Conservation (phyloP, 139 green algal genomes). For the Micromonas pusilla region DNA sequence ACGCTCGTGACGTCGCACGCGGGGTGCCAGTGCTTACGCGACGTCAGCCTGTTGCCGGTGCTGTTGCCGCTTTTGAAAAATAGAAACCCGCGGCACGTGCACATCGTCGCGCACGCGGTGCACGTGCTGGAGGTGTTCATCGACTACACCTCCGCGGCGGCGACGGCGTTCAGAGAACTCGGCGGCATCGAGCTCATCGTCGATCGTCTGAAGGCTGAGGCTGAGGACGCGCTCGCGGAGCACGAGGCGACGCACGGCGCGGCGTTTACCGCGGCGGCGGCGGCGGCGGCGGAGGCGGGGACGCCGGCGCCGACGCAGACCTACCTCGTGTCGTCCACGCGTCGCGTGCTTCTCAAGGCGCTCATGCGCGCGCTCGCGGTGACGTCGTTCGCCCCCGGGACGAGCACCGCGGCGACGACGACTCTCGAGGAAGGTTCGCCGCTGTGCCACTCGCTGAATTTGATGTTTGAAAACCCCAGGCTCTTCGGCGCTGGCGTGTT, state of each 20-base stretch:
- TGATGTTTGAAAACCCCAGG: slow-evolving; percentile 59
- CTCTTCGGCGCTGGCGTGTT: slow-evolving; percentile 84
- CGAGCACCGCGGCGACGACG: slow-evolving; percentile 27
- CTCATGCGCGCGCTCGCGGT: slow-evolving; percentile 76
- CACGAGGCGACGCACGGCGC: neutral
- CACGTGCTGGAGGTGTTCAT: slow-evolving; percentile 83
- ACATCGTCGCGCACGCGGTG: slow-evolving; percentile 59
- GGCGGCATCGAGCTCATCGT: slow-evolving; percentile 68
- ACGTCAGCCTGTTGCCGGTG: slow-evolving; percentile 70
- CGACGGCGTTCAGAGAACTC: slow-evolving; percentile 72
- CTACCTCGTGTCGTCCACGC: slow-evolving; percentile 31
- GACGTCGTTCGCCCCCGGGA: slow-evolving; percentile 58
- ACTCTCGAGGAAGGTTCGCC: slow-evolving; percentile 32
- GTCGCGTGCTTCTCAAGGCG: slow-evolving; percentile 76
- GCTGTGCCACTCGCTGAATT: slow-evolving; percentile 51
- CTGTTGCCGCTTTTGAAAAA: slow-evolving; percentile 74
- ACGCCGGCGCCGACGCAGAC: neutral
- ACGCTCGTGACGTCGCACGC: slow-evolving; percentile 56
- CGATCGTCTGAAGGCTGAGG: slow-evolving; percentile 52
- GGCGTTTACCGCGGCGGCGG: slow-evolving; percentile 9
- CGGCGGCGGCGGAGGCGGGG: neutral
- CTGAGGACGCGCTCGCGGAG: slow-evolving; percentile 33
- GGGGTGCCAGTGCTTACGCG: slow-evolving; percentile 65
- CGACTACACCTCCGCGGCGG: slow-evolving; percentile 63
- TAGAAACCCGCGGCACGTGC: slow-evolving; percentile 48